Percentiles rank a stretch among this genome's conserved stretches.
Evolutionary conservation across 2,329 filamentous ascomycete genomes (phyloP).

Genomic region (Cadophora gregata): DNA sequence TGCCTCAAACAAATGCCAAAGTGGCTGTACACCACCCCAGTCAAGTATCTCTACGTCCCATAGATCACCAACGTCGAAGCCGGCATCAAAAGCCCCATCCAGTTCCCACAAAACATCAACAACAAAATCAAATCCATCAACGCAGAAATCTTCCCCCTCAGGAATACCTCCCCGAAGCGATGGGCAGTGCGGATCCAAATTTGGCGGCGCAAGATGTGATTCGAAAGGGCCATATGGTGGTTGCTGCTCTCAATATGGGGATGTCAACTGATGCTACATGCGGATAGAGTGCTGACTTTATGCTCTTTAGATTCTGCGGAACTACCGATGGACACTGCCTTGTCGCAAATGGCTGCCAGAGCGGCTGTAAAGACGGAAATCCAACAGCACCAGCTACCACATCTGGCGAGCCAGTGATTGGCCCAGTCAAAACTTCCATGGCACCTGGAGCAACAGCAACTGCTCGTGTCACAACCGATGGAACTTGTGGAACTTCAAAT

Average conservation of each 20-base stretch:
- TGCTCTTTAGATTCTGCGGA: slow-evolving; percentile 37
- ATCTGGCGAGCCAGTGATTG: slow-evolving; percentile 39
- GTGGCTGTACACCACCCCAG: slow-evolving; percentile 35
- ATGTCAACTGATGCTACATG: slow-evolving; percentile 20
- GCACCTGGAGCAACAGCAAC: slow-evolving; percentile 40
- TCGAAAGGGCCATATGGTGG: slow-evolving; percentile 38
- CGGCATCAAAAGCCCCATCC: background rate
- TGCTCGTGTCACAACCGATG: slow-evolving; percentile 53
- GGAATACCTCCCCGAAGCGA: slow-evolving; percentile 34
- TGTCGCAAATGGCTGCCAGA: slow-evolving; percentile 41
- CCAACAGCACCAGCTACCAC: slow-evolving; percentile 35
- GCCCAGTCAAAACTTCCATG: slow-evolving; percentile 32
- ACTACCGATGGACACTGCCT: slow-evolving; percentile 39
- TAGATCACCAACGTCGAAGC: slow-evolving; percentile 2
- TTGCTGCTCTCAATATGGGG: slow-evolving; percentile 42
- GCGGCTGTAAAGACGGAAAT: slow-evolving; percentile 35
- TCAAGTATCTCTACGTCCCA: background rate
- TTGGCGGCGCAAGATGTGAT: slow-evolving; percentile 32
- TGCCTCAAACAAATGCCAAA: slow-evolving; percentile 41
- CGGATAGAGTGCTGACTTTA: slow-evolving; percentile 14
- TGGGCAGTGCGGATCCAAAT: slow-evolving; percentile 38
- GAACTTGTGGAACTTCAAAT: slow-evolving; percentile 58
- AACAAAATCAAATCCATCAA: slow-evolving; percentile 13
- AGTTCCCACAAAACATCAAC: background rate
- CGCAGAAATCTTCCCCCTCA: background rate